Conservation (phyloP, 371 early-diverging fungal genomes). For the Apophysomyces ossiformis region DNA sequence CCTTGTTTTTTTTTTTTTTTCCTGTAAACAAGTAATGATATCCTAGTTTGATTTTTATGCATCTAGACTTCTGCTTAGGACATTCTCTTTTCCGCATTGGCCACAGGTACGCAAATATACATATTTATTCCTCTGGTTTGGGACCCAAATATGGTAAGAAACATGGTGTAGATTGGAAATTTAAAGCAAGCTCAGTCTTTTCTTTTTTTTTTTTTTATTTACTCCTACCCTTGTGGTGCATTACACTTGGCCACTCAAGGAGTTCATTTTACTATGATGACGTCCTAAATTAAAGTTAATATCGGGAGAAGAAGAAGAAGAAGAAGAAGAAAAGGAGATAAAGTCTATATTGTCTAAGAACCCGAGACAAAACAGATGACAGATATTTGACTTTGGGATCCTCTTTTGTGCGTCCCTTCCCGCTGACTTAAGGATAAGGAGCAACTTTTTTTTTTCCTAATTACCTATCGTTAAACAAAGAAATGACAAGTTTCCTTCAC, state of each 20-base stretch:
- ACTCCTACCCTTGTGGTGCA: constrained; percentile 4
- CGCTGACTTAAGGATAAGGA: background rate
- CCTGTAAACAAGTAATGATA: too few relatives aligned
- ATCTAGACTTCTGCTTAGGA: too few relatives aligned
- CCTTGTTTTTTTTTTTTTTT: too few relatives aligned
- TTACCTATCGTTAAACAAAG: too few relatives aligned
- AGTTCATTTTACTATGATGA: background rate
- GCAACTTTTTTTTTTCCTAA: background rate
- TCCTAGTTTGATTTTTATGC: too few relatives aligned
- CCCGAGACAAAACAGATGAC: constrained; percentile 1
- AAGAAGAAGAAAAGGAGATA: background rate
- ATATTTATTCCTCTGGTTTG: too few relatives aligned
- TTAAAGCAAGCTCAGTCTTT: background rate
- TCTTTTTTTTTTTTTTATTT: background rate
- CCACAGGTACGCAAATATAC: too few relatives aligned
- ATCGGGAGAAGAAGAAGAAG: background rate
- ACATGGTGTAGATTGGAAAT: background rate
- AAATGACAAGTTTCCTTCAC: too few relatives aligned
- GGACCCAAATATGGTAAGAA: background rate
- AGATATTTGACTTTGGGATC: background rate
- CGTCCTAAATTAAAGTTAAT: too few relatives aligned
- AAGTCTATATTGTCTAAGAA: background rate
- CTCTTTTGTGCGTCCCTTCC: background rate
- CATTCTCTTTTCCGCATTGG: too few relatives aligned
- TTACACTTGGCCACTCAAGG: background rate